Conservation (phyloP, 1,284 basidiomycete species). For the Pascua sp. region DNA sequence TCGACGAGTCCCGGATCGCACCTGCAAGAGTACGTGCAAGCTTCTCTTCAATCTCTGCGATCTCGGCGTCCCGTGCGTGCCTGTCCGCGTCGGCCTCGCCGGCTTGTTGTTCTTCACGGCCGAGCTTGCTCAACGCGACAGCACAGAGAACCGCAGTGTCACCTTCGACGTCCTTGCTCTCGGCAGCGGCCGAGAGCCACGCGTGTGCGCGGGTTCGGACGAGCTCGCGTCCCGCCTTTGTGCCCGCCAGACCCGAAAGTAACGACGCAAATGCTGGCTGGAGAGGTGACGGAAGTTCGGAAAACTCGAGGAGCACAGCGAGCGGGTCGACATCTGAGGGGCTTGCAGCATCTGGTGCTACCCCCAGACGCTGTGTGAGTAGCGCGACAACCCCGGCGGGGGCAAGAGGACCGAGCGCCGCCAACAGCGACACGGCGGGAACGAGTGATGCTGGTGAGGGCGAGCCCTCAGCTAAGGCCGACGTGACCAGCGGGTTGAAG, state of each 20-base stretch:
- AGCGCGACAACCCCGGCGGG: constrained; percentile 22
- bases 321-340: constrained; percentile 23
- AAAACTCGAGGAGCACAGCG: constrained; percentile 37
- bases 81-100: constrained; percentile 51
- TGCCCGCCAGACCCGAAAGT: constrained; percentile 66
- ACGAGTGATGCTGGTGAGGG: constrained; percentile 10
- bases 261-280: constrained; percentile 61
- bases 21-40: constrained; percentile 60
- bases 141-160: constrained; percentile 55
- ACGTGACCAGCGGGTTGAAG: constrained; percentile 13
- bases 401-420: constrained; percentile 29
- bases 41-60: constrained; percentile 49
- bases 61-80: constrained; percentile 17
- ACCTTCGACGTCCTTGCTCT: constrained; percentile 29
- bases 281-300: constrained; percentile 37
- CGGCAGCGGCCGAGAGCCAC: constrained; percentile 48
- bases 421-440: constrained; percentile 21
- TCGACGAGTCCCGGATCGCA: constrained; percentile 48
- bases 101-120: constrained; percentile 55
- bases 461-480: constrained; percentile 4
- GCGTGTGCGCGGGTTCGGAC: constrained; percentile 54
- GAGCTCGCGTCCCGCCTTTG: constrained; percentile 64
- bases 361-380: constrained; percentile 23
- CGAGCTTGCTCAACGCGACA: constrained; percentile 72
- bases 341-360: constrained; percentile 1